phyloP scores from a whole-genome alignment of 176 grass and related monocot genomes.

The Oryza coarctata region DNA sequence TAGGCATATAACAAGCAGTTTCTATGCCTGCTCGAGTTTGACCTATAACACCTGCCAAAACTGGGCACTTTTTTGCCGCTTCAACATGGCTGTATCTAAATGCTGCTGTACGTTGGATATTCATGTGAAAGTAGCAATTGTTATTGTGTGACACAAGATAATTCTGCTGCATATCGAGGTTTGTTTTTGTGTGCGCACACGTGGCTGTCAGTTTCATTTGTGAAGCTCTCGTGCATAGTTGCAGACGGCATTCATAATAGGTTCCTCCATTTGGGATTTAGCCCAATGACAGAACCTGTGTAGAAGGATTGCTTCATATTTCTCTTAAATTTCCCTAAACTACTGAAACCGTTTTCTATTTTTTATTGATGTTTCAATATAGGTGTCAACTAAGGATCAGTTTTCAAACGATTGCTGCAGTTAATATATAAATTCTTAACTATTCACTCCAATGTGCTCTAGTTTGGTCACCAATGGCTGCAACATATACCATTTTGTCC shows the following conservation, averaged over 20 bases:
- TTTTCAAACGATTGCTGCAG: neutral
- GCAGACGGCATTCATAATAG: neutral
- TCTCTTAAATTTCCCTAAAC: neutral
- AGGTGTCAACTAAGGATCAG: neutral
- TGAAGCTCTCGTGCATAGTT: neutral
- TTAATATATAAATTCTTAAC: neutral
- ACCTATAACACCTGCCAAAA: neutral
- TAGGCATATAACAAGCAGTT: neutral
- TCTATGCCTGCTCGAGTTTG: neutral
- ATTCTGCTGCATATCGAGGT: neutral
- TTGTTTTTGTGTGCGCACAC: no score
- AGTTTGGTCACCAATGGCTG: neutral
- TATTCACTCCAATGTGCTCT: neutral
- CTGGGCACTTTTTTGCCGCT: neutral
- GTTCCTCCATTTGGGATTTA: neutral
- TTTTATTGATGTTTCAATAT: neutral
- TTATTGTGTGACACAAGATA: neutral
- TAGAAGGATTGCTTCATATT: neutral
- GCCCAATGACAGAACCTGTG: neutral
- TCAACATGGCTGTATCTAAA: neutral
- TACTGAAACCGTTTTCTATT: neutral
- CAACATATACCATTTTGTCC: neutral
- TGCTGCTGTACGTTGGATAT: neutral
- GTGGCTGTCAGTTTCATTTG: neutral
- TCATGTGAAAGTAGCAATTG: neutral